Evolutionary conservation across 2,329 filamentous ascomycete genomes (phyloP), one percentile per base, ranked within the genome.

Genomic region (Aspergillus clavatus): DNA sequence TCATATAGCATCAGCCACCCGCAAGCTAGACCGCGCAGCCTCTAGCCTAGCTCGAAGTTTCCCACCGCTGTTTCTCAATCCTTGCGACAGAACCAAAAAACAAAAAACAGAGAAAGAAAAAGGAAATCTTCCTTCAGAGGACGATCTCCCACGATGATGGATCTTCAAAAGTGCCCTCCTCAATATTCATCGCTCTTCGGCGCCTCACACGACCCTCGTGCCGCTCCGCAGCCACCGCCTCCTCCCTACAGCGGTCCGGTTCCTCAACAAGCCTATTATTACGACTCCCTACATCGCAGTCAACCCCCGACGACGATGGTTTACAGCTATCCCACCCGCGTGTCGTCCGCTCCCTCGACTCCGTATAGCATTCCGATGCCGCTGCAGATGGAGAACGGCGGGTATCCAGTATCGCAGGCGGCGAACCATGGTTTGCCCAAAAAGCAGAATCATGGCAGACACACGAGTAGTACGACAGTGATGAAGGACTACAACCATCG

Each of bases 111-210:
- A n/a, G n/a, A n/a, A n/a, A n/a, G 11, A 40, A 18, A 14, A 6
- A 16, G 3, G 24, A 35, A 28, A n/a, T 3, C 16, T 4, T 14
- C 35, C 18, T 23, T n/a, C 22, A 21, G 5, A 14, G 21, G n/a
- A 31, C 50, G n/a, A 29, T 41, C 37, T 27, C 24, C 11, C n/a
- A 56, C 37, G 38, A 58, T 59, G 55, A 58, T 58, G 55, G 52
- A 58, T 53, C 58, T 53, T 28, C 54, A 58, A 26, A 57, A 57
- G 43, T 50, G 54, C 23, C 51, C 45, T 28, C 37, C 44, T 21
- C 48, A 50, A 12, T 64, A 64, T 40, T 59, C 62, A 11, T 62
- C 61, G 14, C 56, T 61, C 26, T 56, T 66, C 36, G 57, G 59
- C 29, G 48, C 48, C 31, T 52, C 62, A n/a, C 61, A 59, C 44